Conservation (phyloP, 1,139 yeast species). For the Schwanniomyces etchellsii region DNA sequence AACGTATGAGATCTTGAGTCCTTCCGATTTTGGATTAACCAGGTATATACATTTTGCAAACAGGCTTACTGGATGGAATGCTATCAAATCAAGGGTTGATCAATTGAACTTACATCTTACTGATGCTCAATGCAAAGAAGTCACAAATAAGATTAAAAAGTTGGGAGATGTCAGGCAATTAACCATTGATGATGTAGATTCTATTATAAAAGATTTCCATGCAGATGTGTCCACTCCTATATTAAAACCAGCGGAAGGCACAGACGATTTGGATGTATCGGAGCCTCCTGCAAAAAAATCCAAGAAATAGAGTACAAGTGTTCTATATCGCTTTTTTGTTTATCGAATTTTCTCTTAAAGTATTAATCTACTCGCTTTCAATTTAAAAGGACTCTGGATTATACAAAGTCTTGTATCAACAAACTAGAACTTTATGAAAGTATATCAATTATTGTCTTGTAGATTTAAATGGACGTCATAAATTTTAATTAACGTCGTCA, state of each 20-base stretch:
- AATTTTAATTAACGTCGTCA: neutral
- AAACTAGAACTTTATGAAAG: neutral
- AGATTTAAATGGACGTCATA: neutral
- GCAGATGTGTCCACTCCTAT: slow-evolving; percentile 26
- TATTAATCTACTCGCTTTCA: too few relatives aligned
- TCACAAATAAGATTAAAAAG: slow-evolving; percentile 47
- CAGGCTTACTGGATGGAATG: slow-evolving; percentile 54
- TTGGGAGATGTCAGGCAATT: slow-evolving; percentile 52
- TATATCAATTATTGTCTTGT: neutral
- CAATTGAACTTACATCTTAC: slow-evolving; percentile 44
- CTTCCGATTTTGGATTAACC: slow-evolving; percentile 52
- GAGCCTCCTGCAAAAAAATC: slow-evolving; percentile 34
- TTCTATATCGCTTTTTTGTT: too few relatives aligned
- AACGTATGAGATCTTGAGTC: slow-evolving; percentile 52
- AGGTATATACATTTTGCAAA: slow-evolving; percentile 57
- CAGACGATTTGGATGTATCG: slow-evolving; percentile 13
- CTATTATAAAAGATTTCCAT: slow-evolving; percentile 43
- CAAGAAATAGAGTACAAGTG: too few relatives aligned
- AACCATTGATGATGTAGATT: slow-evolving; percentile 44
- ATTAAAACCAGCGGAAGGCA: slow-evolving; percentile 18
- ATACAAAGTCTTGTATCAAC: too few relatives aligned
- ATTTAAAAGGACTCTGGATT: too few relatives aligned
- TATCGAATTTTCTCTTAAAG: too few relatives aligned
- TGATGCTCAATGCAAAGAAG: slow-evolving; percentile 53
- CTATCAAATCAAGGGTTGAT: slow-evolving; percentile 43